phyloP scores from a whole-genome alignment of 1,139 yeast genomes.

The Pichia sp. region DNA sequence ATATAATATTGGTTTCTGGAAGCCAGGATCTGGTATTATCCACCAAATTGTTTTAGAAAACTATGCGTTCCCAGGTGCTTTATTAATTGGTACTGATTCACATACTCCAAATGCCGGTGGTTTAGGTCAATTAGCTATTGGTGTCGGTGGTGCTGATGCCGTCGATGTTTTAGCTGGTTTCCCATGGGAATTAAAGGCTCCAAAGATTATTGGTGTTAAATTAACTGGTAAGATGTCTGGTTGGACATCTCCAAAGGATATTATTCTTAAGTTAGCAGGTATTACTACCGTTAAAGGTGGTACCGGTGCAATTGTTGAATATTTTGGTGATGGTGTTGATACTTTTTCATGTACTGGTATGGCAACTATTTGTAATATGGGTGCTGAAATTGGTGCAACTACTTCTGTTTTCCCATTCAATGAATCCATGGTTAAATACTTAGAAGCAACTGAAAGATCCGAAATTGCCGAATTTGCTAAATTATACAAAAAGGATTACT shows the following conservation, averaged over 20 bases:
- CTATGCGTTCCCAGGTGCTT: conserved; percentile 97
- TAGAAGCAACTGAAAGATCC: conserved; percentile 81
- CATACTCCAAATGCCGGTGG: conserved; percentile 99
- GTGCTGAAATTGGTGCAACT: conserved; percentile 99
- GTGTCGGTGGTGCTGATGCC: conserved; percentile 99
- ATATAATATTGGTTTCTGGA: conserved; percentile 99
- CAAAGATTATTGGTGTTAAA: conserved; percentile 94
- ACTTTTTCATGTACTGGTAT: conserved; percentile 98
- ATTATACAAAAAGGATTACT: conserved; percentile 66
- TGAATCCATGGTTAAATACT: conserved; percentile 81
- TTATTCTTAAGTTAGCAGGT: conserved; percentile 93
- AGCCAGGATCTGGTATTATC: conserved; percentile 98
- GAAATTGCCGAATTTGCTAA: conserved; percentile 78
- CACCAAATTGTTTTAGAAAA: conserved; percentile 97
- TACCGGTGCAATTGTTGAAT: conserved; percentile 96
- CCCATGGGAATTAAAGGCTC: conserved; percentile 99
- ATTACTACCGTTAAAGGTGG: conserved; percentile 98
- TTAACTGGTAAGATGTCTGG: conserved; percentile 93
- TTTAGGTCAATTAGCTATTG: conserved; percentile 96
- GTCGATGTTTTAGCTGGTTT: conserved; percentile 94
- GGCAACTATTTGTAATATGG: conserved; percentile 99
- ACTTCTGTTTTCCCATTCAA: conserved; percentile 98
- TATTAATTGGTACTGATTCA: conserved; percentile 96
- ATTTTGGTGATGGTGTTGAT: conserved; percentile 94
- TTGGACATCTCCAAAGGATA: conserved; percentile 99